Percentiles rank a stretch among this genome's conserved stretches.
Evolutionary conservation across 345 rosid genomes (phyloP).

Genomic region (Angophora floribunda): DNA sequence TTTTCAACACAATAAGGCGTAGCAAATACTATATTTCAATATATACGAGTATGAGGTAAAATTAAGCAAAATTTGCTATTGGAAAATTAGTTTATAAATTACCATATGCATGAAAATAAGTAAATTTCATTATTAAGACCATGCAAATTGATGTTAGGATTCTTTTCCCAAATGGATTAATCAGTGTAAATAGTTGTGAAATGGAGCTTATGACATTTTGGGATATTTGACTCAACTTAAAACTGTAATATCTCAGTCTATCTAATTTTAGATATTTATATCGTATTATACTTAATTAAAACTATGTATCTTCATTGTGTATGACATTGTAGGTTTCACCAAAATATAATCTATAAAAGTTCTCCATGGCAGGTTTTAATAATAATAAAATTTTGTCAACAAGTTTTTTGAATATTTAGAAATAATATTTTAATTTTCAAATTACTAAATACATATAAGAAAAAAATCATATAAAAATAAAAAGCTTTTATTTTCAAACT

Average conservation of each 20-base stretch:
- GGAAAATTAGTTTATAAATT: not conserved
- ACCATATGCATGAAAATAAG: not conserved
- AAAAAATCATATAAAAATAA: not conserved
- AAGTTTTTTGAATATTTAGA: not conserved
- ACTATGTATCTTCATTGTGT: not conserved
- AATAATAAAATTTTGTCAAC: too few species aligned
- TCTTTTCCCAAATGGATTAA: not conserved
- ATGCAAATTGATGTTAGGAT: not conserved
- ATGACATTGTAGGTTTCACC: not conserved
- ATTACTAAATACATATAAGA: not conserved
- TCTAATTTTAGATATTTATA: not conserved
- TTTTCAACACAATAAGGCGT: not conserved
- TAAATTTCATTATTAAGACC: not conserved
- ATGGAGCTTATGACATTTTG: not conserved
- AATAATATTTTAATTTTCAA: not conserved
- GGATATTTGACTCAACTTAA: not conserved
- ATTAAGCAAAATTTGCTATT: not conserved
- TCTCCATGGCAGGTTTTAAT: not conserved
- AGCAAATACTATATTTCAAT: not conserved
- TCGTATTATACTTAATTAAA: not conserved
- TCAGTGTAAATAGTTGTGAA: not conserved
- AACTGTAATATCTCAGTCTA: not conserved
- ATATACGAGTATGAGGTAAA: not conserved
- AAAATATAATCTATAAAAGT: not conserved
- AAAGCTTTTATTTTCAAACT: too few species aligned